These are phyloP conservation scores for Euphorbia pulcherrima DNA, from an alignment of 345 rosid genomes.

Conservation along the genomic window DNA sequence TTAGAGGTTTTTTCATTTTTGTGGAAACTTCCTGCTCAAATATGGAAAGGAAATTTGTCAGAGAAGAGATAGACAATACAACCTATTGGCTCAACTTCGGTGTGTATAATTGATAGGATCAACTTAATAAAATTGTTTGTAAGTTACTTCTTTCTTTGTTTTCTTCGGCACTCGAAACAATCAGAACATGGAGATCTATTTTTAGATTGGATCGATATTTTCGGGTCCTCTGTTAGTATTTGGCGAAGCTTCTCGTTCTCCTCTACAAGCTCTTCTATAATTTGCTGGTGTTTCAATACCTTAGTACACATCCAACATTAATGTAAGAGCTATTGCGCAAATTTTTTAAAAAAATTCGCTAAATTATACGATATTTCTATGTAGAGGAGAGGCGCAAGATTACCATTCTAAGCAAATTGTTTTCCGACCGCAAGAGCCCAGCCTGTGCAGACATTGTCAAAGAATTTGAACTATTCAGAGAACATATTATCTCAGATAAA, in stretches of 20 bases:
- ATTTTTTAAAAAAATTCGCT: no score
- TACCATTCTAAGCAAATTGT: slow-evolving; percentile 87
- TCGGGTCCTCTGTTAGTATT: slow-evolving; percentile 71
- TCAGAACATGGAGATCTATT: slow-evolving; percentile 47
- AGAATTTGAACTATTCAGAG: slow-evolving; percentile 2
- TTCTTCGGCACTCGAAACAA: slow-evolving; percentile 89
- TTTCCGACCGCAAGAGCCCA: slow-evolving; percentile 57
- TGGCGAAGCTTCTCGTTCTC: slow-evolving; percentile 74
- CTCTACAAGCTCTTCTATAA: slow-evolving; percentile 67
- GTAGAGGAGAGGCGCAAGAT: slow-evolving; percentile 13
- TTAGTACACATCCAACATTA: slow-evolving; percentile 17
- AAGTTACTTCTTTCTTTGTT: slow-evolving; percentile 58
- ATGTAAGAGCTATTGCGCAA: no score
- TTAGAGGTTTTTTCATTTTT: no score
- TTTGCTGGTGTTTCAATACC: slow-evolving; percentile 78
- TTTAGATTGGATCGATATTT: slow-evolving; percentile 55
- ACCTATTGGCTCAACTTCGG: slow-evolving; percentile 8
- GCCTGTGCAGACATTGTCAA: slow-evolving; percentile 37
- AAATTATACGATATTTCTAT: neutral
- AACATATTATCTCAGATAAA: slow-evolving; percentile 1
- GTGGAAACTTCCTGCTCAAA: neutral
- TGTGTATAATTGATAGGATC: slow-evolving; percentile 5
- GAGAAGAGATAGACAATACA: neutral
- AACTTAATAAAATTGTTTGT: neutral
- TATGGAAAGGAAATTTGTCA: neutral